These are phyloP conservation scores for Melaleuca alternifolia DNA, from an alignment of 345 rosid genomes.

Conservation along the genomic window DNA sequence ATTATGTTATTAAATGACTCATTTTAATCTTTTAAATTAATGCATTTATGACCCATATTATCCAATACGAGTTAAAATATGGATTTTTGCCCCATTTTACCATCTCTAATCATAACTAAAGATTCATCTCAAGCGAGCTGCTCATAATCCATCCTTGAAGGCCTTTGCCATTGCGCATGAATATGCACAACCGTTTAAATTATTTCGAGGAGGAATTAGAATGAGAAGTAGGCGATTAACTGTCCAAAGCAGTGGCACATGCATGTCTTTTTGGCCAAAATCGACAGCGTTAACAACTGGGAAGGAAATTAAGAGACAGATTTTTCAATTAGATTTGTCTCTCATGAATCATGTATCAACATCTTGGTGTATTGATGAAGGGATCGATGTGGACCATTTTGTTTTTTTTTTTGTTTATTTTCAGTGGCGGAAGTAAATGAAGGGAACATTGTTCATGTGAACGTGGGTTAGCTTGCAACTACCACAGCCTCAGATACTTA, in stretches of 20 bases:
- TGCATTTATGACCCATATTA: too few species aligned
- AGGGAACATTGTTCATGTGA: conserved; percentile 34
- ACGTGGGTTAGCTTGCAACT: conserved; percentile 21
- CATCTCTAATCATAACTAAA: too few species aligned
- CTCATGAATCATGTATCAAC: conserved; percentile 14
- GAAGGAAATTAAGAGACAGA: neutral
- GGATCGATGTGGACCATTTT: conserved; percentile 27
- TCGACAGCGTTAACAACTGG: neutral
- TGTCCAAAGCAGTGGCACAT: neutral
- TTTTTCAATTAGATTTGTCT: neutral
- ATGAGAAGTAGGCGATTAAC: neutral
- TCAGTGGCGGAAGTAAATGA: conserved; percentile 18
- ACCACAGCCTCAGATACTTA: conserved; percentile 11
- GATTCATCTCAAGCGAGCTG: too few species aligned
- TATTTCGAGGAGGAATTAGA: neutral
- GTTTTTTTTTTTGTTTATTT: neutral
- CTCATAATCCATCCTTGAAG: neutral
- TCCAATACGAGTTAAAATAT: too few species aligned
- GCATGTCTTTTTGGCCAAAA: neutral
- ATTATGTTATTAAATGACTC: too few species aligned
- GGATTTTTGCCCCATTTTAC: too few species aligned
- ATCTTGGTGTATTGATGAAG: conserved; percentile 1
- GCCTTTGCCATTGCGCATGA: neutral
- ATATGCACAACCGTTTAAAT: neutral
- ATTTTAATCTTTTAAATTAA: too few species aligned